Percentiles rank a stretch among this genome's conserved stretches.
phyloP scores from a whole-genome alignment of 306 rosid species.

The Cicer pinnatifidum region DNA sequence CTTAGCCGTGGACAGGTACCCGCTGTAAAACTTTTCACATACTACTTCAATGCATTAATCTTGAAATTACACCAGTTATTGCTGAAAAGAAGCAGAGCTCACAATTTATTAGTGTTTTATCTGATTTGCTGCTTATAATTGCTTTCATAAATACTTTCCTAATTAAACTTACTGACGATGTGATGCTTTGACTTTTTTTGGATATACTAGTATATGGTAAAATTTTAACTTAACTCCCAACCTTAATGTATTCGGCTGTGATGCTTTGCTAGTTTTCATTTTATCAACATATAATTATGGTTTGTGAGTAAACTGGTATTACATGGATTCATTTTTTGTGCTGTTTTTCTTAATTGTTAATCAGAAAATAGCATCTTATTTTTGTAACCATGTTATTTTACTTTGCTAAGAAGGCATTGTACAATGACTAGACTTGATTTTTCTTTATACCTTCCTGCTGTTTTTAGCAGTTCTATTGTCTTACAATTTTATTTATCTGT shows the following conservation, averaged over 20 bases:
- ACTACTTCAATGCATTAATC: not conserved
- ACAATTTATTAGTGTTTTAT: constrained; percentile 8
- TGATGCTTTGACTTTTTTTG: constrained; percentile 20
- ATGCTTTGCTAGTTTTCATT: constrained; percentile 35
- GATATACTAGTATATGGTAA: constrained; percentile 18
- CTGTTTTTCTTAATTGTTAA: constrained; percentile 13
- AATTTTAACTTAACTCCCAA: constrained; percentile 24
- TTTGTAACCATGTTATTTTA: constrained; percentile 2
- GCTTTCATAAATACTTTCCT: constrained; percentile 33
- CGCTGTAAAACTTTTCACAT: constrained; percentile 17
- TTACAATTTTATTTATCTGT: constrained; percentile 15
- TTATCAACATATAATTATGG: constrained; percentile 2
- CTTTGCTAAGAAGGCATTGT: constrained; percentile 20
- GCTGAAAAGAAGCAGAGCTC: constrained; percentile 1
- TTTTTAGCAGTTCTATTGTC: constrained; percentile 32
- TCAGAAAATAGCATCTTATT: constrained; percentile 26
- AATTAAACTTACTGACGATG: constrained; percentile 7
- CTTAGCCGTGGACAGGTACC: constrained; percentile 99
- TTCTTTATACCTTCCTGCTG: constrained; percentile 22
- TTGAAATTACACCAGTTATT: constrained; percentile 11
- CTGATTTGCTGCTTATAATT: constrained; percentile 27
- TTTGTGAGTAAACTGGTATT: not conserved
- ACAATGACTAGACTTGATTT: constrained; percentile 16
- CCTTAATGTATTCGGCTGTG: constrained; percentile 30
- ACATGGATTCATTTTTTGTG: constrained; percentile 4